phyloP scores from a whole-genome alignment of 148 eudicot genomes.

The Cornus florida region DNA sequence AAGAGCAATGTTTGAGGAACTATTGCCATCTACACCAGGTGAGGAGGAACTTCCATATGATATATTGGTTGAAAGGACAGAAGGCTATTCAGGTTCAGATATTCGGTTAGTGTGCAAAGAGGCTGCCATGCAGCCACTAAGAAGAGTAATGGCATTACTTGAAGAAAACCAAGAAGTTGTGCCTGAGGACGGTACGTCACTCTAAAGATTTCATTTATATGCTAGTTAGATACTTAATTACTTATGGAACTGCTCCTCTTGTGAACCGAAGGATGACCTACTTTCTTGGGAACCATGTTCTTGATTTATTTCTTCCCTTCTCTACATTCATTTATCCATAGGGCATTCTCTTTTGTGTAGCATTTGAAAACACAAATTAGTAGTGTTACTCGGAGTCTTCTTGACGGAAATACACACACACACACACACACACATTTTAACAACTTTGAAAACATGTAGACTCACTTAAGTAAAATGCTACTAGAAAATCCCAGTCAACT shows the following conservation, averaged over 20 bases:
- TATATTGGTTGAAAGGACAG: slow-evolving; percentile 70
- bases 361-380: too few relatives aligned
- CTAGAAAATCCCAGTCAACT: too few relatives aligned
- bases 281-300: too few relatives aligned
- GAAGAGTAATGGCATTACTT: slow-evolving; percentile 75
- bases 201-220: not conserved
- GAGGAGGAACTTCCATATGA: slow-evolving; percentile 70
- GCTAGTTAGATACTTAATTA: not conserved
- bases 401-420: too few relatives aligned
- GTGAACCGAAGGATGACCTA: too few relatives aligned
- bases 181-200: slow-evolving; percentile 79
- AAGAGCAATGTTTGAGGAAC: slow-evolving; percentile 84
- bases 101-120: slow-evolving; percentile 92
- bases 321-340: too few relatives aligned
- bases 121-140: slow-evolving; percentile 98
- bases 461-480: too few relatives aligned
- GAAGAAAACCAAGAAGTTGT: slow-evolving; percentile 64
- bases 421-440: too few relatives aligned
- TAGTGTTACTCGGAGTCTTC: too few relatives aligned
- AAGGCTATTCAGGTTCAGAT: slow-evolving; percentile 95
- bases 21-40: slow-evolving; percentile 53
- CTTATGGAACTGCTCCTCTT: not conserved
- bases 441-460: too few relatives aligned
- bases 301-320: not conserved
- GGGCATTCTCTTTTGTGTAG: too few relatives aligned